Base-by-base conservation (phyloP, 306 rosid genomes). In the Inga oerstediana region DNA sequence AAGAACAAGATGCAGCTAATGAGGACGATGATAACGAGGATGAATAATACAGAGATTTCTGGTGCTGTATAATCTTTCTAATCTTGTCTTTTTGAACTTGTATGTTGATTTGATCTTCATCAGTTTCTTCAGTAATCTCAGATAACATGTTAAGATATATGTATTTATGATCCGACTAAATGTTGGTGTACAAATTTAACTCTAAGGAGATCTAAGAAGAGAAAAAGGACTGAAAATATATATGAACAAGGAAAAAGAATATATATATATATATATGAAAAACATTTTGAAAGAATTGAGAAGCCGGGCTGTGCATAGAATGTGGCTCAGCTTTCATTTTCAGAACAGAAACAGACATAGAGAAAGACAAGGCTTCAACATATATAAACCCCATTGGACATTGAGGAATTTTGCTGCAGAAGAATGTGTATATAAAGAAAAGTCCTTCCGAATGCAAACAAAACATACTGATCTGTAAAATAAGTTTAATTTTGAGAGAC, bases 61-160 rank as follows among this genome's bases (percentile, higher is more conserved):
- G 98, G 79, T 91, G 80, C 70, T 78, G 87, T 39, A 93, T 85
- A 52, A 93, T 89, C 84, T 83, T 81, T 84, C 83, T 81, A 46
- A 90, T 91, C 77, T 86, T 90, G 64, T 86, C 85, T 80, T 82
- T 92, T 9, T 86, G 94, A 49, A 67, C 58, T 83, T 92, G 88
- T 71, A 84, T 84, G 89, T 89, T 82, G 80, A 86, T 77, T 7
- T 12, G 37, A 62, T 87, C 94, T 83, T 90, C 95, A 67, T 86
- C 85, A 48, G 44, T 72, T 61, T 92, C 92, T 81, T 91, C 92
- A 7, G 86, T 85, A 79, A 92, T 91, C 83, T 91, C 93, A 61
- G 84, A 66, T 49, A 44, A 27, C 93, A 91, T 82, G 15, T 64
- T 48, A 73, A 52, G 7, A 52, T 46, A 62, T 64, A 62, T 41